Evolutionary conservation across 805 yeast species (phyloP), one percentile per base, ranked within the genome.

Genomic region (Scheffersomyces coipomensis): DNA sequence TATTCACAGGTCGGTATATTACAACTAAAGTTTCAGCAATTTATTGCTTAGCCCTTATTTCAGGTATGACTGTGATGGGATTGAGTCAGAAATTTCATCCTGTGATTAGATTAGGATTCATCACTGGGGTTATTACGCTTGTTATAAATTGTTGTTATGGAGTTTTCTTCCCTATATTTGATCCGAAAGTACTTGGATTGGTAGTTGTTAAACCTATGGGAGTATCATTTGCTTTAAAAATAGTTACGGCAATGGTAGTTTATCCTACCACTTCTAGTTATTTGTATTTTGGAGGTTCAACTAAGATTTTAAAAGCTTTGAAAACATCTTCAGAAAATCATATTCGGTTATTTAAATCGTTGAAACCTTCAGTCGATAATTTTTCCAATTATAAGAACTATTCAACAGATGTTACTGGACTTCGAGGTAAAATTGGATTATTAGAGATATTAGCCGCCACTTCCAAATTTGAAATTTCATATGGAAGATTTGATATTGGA

Each of bases 241-340:
- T 58, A 8, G 27, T 54, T 2, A 37, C 39, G 2, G 21, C 58
- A 2, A 26, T 49, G 2, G 19, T 62, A 8, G 42, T 63, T 2
- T 62, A 53, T 42, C 70, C 70, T 1, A 45, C 47, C 13, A 58
- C 68, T 3, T 47, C 68, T 5, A 52, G 45, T 33, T 49, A 16
- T 34, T 44, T 42, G 15, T 57, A 49, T 38, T 49, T 53, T 30
- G 39, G 40, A n/a, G 58, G 53, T 8, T 35, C 46, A n/a, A 30
- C 39, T 2, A 46, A 39, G 6, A 40, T 47, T 2, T 42, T 59
- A 30, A 39, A 39, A 22, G 41, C 39, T 2, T 38, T 58, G 8
- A 35, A 40, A 18, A 40, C 34, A 3, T 46, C 53, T 3, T 42
- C 45, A n/a, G 40, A 42, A 10, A 52, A 52, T 19, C 57, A 64